Conservation (phyloP, 352 stramenopile species). For the Pythium brachiatum region DNA sequence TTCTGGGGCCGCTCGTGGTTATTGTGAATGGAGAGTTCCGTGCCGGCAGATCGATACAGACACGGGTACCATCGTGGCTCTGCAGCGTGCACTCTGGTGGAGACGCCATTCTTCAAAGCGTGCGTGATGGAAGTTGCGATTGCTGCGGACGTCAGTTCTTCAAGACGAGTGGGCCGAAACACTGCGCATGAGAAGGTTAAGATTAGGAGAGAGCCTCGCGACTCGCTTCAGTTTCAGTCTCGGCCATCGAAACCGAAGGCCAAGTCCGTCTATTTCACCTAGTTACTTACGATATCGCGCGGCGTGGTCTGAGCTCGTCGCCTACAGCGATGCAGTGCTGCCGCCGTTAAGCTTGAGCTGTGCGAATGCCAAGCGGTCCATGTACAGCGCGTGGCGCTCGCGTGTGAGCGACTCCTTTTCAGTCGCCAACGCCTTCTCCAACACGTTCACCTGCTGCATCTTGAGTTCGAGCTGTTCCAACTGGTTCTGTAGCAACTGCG, state of each 20-base stretch:
- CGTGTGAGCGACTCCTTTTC: slow-evolving; percentile 61
- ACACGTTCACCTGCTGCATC: slow-evolving; percentile 61
- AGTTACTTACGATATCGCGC: not conserved
- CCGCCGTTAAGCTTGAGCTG: slow-evolving; percentile 46
- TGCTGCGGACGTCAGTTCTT: not conserved
- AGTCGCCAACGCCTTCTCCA: slow-evolving; percentile 49
- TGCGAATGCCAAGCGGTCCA: slow-evolving; percentile 61
- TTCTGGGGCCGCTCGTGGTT: not conserved
- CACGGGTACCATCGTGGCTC: not conserved
- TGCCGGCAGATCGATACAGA: slow-evolving; percentile 4
- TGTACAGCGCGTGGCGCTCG: slow-evolving; percentile 71
- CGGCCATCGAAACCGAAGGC: slow-evolving; percentile 1
- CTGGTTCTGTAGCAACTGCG: slow-evolving; percentile 64
- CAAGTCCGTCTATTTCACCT: not conserved
- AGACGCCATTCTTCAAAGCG: not conserved
- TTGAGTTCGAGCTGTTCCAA: slow-evolving; percentile 78
- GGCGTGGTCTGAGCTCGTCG: not conserved
- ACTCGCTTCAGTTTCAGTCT: slow-evolving; percentile 1
- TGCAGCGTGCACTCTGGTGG: slow-evolving; percentile 8
- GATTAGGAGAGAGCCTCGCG: not conserved
- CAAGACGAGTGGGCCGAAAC: not conserved
- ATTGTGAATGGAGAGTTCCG: not conserved
- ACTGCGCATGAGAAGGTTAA: not conserved
- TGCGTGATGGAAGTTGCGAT: not conserved
- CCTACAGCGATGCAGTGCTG: slow-evolving; percentile 12